phyloP scores from a whole-genome alignment of 2,329 filamentous ascomycete genomes.

The Annulohypoxylon truncatum region DNA sequence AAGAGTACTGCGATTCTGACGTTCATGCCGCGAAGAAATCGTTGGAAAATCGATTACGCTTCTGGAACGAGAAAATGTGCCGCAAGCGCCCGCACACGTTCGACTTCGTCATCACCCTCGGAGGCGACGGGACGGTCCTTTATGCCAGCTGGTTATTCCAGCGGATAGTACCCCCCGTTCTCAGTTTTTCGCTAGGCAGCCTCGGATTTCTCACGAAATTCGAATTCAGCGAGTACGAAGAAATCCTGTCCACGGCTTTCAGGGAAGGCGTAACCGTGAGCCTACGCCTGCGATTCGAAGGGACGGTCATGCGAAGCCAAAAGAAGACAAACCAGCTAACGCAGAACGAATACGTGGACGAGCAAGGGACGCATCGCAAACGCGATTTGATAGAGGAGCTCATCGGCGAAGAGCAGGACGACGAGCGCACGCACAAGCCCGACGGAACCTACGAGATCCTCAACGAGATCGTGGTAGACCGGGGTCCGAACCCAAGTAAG shows the following conservation, averaged over 20 bases:
- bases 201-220: slow-evolving; percentile 97
- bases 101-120: slow-evolving; percentile 92
- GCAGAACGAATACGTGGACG: slow-evolving; percentile 43
- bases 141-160: slow-evolving; percentile 98
- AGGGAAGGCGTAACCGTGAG: slow-evolving; percentile 88
- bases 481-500: slow-evolving; percentile 91
- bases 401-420: slow-evolving; percentile 85
- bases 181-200: slow-evolving; percentile 91
- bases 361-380: slow-evolving; percentile 54
- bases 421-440: slow-evolving; percentile 85
- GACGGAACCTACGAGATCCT: slow-evolving; percentile 89
- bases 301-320: slow-evolving; percentile 87
- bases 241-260: slow-evolving; percentile 78
- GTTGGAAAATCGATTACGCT: slow-evolving; percentile 71
- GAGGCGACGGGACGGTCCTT: slow-evolving; percentile 95
- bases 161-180: slow-evolving; percentile 89
- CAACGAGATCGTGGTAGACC: slow-evolving; percentile 96
- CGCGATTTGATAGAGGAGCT: slow-evolving; percentile 89
- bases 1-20: slow-evolving; percentile 55
- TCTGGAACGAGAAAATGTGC: slow-evolving; percentile 87
- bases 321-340: slow-evolving; percentile 53
- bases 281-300: slow-evolving; percentile 88
- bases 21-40: slow-evolving; percentile 51
- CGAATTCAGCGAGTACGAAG: slow-evolving; percentile 81
- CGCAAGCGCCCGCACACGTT: slow-evolving; percentile 83